These are phyloP conservation scores for Lipomyces kockii DNA, from an alignment of 805 yeast species.

Conservation along the genomic window DNA sequence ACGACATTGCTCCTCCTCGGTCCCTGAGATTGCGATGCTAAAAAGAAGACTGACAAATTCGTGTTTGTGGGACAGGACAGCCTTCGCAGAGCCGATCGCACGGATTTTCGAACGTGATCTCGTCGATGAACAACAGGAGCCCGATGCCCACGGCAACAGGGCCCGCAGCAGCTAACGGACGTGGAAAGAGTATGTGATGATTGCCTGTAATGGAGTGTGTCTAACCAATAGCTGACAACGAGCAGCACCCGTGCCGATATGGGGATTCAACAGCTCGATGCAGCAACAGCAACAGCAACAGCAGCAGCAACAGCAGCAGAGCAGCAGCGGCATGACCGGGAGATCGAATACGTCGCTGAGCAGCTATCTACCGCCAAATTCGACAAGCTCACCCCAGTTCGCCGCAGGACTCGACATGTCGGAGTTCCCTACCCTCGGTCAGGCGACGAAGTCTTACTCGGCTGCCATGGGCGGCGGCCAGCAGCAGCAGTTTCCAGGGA, in stretches of 20 bases:
- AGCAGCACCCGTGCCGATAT: slow-evolving; percentile 27
- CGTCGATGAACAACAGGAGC: slow-evolving; percentile 25
- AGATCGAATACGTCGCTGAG: neutral
- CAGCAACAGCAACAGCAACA: slow-evolving; percentile 4
- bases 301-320: neutral
- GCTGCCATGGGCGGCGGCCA: slow-evolving; percentile 13
- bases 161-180: slow-evolving; percentile 15
- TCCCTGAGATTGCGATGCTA: neutral
- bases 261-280: slow-evolving; percentile 31
- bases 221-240: neutral
- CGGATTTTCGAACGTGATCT: slow-evolving; percentile 30
- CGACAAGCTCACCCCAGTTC: slow-evolving; percentile 3
- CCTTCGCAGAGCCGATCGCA: slow-evolving; percentile 31
- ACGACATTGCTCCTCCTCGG: neutral
- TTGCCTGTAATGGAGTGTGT: neutral
- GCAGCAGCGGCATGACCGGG: neutral
- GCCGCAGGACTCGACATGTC: slow-evolving; percentile 25
- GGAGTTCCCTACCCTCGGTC: slow-evolving; percentile 31
- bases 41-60: neutral
- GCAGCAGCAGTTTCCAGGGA: neutral
- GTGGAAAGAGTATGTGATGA: slow-evolving; percentile 12
- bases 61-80: slow-evolving; percentile 15
- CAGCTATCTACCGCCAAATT: neutral
- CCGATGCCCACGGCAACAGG: slow-evolving; percentile 13
- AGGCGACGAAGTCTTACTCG: slow-evolving; percentile 19